Evolutionary conservation across 352 stramenopile species (phyloP).

Genomic region (Pythium utonaiense): DNA sequence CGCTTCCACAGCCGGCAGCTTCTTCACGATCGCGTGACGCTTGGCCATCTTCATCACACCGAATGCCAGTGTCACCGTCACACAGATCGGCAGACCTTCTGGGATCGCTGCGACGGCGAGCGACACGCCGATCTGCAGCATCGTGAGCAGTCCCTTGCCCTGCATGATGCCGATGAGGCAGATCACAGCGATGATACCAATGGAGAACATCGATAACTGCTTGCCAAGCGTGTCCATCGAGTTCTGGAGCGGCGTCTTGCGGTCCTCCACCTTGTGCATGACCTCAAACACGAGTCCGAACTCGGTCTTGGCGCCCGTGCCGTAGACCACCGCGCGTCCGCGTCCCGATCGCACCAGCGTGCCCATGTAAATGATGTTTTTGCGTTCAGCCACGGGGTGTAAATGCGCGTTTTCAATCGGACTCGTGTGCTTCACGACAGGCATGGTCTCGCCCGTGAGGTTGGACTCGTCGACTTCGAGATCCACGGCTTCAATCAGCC

Average conservation of each 20-base stretch:
- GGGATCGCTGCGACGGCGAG: slow-evolving; percentile 74
- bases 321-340: slow-evolving; percentile 92
- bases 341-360: slow-evolving; percentile 92
- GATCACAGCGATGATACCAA: slow-evolving; percentile 93
- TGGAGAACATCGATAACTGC: slow-evolving; percentile 92
- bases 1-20: slow-evolving; percentile 77
- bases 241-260: slow-evolving; percentile 93
- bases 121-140: slow-evolving; percentile 95
- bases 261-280: slow-evolving; percentile 90
- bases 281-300: slow-evolving; percentile 96
- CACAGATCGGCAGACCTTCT: slow-evolving; percentile 75
- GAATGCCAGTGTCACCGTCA: slow-evolving; percentile 76
- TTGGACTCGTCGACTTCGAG: slow-evolving; percentile 93
- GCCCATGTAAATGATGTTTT: slow-evolving; percentile 96
- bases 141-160: slow-evolving; percentile 91
- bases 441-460: slow-evolving; percentile 91
- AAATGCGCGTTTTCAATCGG: slow-evolving; percentile 62
- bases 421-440: slow-evolving; percentile 70
- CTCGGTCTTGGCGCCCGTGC: slow-evolving; percentile 93
- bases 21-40: slow-evolving; percentile 85
- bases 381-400: slow-evolving; percentile 71
- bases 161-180: slow-evolving; percentile 90
- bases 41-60: slow-evolving; percentile 88
- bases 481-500: slow-evolving; percentile 86
- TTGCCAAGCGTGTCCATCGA: slow-evolving; percentile 97